A percentile compares a stretch with the other conserved stretches of the same genome.
Conservation (phyloP, 495 filamentous ascomycete species). For the Penicilliopsis zonata region DNA sequence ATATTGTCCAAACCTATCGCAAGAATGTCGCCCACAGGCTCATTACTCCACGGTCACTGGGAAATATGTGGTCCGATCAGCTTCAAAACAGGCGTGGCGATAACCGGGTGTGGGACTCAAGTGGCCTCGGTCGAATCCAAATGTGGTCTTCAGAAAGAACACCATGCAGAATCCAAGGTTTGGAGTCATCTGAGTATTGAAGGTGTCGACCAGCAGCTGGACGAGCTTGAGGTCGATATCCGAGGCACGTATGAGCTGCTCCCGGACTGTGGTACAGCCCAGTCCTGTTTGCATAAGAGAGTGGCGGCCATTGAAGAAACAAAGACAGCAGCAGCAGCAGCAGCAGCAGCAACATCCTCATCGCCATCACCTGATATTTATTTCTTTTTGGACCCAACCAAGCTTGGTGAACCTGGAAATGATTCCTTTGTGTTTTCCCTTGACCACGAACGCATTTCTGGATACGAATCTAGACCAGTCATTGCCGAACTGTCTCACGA, state of each 20-base stretch:
- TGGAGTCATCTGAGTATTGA: conserved; percentile 26
- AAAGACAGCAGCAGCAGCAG: too few species aligned
- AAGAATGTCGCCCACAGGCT: conserved; percentile 25
- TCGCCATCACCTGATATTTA: conserved; percentile 36
- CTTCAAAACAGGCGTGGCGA: conserved; percentile 6
- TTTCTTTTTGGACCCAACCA: conserved; percentile 53
- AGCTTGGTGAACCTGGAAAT: conserved; percentile 24
- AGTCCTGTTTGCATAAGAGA: conserved; percentile 41
- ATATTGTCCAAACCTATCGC: conserved; percentile 44
- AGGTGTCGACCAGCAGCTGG: conserved; percentile 13
- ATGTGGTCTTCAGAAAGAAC: conserved; percentile 27
- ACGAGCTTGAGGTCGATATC: conserved; percentile 30
- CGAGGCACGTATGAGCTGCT: conserved; percentile 42
- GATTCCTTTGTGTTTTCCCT: conserved; percentile 58
- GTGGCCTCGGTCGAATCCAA: conserved; percentile 14
- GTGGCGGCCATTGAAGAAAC: conserved; percentile 3
- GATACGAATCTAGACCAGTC: conserved; percentile 38
- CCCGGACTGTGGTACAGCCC: conserved; percentile 57
- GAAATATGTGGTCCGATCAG: conserved; percentile 34
- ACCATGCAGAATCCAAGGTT: conserved; percentile 22
- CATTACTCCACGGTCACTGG: conserved; percentile 37
- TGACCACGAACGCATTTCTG: conserved; percentile 35
- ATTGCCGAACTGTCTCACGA: conserved; percentile 28
- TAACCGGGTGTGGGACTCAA: conserved; percentile 13
- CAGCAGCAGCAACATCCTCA: too few species aligned